Base-by-base conservation (phyloP, 805 yeast genomes). In the Saccharomycopsis malanga region DNA sequence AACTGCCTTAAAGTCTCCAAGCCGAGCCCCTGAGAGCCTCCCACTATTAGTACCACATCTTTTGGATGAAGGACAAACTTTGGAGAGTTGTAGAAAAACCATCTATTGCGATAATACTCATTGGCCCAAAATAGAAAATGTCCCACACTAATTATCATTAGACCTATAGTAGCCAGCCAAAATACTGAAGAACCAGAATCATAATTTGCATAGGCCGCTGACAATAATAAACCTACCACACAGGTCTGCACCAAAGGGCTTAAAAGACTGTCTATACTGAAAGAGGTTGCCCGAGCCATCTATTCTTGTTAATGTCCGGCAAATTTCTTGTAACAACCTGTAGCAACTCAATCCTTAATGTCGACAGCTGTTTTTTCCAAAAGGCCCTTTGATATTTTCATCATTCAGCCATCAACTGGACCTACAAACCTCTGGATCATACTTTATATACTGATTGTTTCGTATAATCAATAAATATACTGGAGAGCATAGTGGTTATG, bases 21-120 rank as follows among this genome's bases (percentile, higher is more conserved):
- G 2, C 77, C 77, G n/a, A 72, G 55, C 0, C 77, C 76, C 24
- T 58, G 52, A 25, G 73, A 62, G 0, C 75, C 76, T 0, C 77
- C 77, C 0, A 75, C 67, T 2, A 72, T 58, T 32, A 72, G 15
- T 1, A 52, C 50, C 5, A 49, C 39, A 18, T 43, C 47, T 4
- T 44, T 35, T 20, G 5, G 24, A 12, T 15, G 24, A n/a, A 48
- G 36, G 3, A 6, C 29, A 21, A 45, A 42, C 20, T 20, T 9
- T 25, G 34, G n/a, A n/a, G n/a, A n/a, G 22, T 38, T 24, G 12
- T 30, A 17, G 17, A 17, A 32, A 10, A 34, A 34, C 30, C 12
- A 42, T 22, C 3, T 32, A 35, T 15, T 18, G 42, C 35, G 23
- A 41, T 23, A 40, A 17, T 34, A 35, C 24, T 15, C 15, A 39